A percentile compares a stretch with the other conserved stretches of the same genome.
phyloP scores from a whole-genome alignment of 345 rosid genomes.

The Eucalyptus cloeziana region DNA sequence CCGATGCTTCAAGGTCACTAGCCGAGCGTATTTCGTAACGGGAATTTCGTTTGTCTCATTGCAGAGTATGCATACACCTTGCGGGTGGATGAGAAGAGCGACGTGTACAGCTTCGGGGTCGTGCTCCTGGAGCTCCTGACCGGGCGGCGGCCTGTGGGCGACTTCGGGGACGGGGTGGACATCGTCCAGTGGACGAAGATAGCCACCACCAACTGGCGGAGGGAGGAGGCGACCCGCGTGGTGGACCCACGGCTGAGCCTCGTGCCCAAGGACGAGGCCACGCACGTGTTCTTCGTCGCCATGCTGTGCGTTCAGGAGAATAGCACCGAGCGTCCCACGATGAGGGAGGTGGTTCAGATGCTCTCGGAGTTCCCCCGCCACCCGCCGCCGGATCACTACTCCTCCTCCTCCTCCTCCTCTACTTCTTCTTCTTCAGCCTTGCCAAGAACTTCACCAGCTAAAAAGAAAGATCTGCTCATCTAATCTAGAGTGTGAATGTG shows the following conservation, averaged over 20 bases:
- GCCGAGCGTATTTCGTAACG: background rate
- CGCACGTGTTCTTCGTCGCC: constrained; percentile 47
- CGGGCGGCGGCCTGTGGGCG: constrained; percentile 46
- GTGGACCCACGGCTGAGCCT: constrained; percentile 28
- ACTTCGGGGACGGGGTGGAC: constrained; percentile 53
- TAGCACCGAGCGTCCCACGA: constrained; percentile 52
- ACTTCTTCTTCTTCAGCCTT: background rate
- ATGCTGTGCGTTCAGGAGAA: constrained; percentile 54
- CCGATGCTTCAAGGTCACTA: background rate
- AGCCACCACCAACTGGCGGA: constrained; percentile 13
- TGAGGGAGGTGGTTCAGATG: constrained; percentile 76
- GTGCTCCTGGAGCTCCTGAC: constrained; percentile 50
- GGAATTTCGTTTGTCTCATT: background rate
- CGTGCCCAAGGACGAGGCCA: constrained; percentile 39
- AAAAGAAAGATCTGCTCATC: background rate
- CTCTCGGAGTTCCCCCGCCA: constrained; percentile 28
- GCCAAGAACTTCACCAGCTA: background rate
- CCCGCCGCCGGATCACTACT: background rate
- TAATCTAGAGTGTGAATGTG: background rate
- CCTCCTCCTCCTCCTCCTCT: constrained; percentile 6
- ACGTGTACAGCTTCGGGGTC: constrained; percentile 69
- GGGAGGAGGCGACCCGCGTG: constrained; percentile 24
- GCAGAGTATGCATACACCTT: constrained; percentile 66
- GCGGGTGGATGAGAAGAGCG: constrained; percentile 64
- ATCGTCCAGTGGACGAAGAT: constrained; percentile 51